phyloP scores from a whole-genome alignment of 495 filamentous ascomycete species.

The Penicillium cinerascens region DNA sequence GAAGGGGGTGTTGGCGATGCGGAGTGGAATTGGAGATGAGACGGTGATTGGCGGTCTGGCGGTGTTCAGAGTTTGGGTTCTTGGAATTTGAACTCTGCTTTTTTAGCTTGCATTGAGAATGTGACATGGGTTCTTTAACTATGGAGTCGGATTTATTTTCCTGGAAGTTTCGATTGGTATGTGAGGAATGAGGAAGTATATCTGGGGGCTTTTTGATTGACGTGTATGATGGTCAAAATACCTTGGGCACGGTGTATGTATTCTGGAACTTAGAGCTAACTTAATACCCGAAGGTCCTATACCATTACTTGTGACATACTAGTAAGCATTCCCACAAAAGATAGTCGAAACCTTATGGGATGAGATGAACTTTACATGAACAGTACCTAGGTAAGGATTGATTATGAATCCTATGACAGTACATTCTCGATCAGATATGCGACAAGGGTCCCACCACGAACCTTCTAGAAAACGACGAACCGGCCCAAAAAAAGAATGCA shows the following conservation, averaged over 20 bases:
- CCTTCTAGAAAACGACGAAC: constrained; percentile 14
- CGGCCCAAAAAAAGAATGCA: constrained; percentile 14
- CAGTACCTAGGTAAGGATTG: not conserved
- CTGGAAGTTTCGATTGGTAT: not conserved
- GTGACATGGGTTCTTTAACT: not conserved
- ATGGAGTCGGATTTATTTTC: not conserved
- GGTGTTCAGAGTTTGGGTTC: not conserved
- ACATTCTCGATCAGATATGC: not conserved
- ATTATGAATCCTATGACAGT: not conserved
- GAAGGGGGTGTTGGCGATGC: constrained; percentile 28
- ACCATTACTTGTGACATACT: not conserved
- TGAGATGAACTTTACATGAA: no score
- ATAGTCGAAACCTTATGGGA: no score
- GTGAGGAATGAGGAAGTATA: no score
- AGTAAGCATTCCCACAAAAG: not conserved
- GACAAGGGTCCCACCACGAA: constrained; percentile 3
- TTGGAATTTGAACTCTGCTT: not conserved
- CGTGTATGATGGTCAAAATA: not conserved
- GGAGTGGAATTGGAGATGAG: not conserved
- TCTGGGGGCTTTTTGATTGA: not conserved
- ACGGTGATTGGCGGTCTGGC: not conserved
- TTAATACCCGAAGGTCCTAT: not conserved
- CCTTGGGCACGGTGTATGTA: not conserved
- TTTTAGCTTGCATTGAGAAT: not conserved
- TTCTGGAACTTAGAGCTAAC: not conserved